Conservation (phyloP, 2,329 filamentous ascomycete species). For the Zasmidium cellare region DNA sequence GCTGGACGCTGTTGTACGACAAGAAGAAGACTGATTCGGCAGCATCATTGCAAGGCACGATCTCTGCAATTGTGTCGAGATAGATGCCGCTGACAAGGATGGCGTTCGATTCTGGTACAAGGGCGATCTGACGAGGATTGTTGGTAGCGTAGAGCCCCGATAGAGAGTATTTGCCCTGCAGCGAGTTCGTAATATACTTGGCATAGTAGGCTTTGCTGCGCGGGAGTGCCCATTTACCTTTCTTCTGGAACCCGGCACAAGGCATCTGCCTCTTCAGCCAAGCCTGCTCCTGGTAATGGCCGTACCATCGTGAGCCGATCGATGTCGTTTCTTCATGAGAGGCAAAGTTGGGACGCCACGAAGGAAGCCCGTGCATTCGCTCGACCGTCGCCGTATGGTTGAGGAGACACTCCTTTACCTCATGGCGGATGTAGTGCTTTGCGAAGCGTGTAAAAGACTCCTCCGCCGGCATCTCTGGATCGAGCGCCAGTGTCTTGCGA, state of each 20-base stretch:
- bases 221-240: neutral
- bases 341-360: slow-evolving; percentile 3
- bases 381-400: slow-evolving; percentile 1
- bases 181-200: neutral
- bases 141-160: neutral
- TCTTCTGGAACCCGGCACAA: slow-evolving; percentile 2
- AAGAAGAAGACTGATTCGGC: slow-evolving; percentile 1
- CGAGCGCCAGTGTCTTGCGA: neutral
- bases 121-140: slow-evolving; percentile 4
- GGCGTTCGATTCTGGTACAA: neutral
- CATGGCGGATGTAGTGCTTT: slow-evolving; percentile 5
- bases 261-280: slow-evolving; percentile 5
- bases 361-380: neutral
- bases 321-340: slow-evolving; percentile 1
- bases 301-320: neutral
- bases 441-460: neutral
- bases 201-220: slow-evolving; percentile 1
- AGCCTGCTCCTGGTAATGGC: slow-evolving; percentile 1
- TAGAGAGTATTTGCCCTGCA: neutral
- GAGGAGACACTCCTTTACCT: slow-evolving; percentile 4
- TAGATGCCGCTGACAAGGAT: neutral
- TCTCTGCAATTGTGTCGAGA: neutral
- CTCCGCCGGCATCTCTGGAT: neutral
- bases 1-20: slow-evolving; percentile 1
- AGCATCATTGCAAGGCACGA: neutral